Conservation (phyloP, 2,329 filamentous ascomycete species). For the Pseudogymnoascus sp. region DNA sequence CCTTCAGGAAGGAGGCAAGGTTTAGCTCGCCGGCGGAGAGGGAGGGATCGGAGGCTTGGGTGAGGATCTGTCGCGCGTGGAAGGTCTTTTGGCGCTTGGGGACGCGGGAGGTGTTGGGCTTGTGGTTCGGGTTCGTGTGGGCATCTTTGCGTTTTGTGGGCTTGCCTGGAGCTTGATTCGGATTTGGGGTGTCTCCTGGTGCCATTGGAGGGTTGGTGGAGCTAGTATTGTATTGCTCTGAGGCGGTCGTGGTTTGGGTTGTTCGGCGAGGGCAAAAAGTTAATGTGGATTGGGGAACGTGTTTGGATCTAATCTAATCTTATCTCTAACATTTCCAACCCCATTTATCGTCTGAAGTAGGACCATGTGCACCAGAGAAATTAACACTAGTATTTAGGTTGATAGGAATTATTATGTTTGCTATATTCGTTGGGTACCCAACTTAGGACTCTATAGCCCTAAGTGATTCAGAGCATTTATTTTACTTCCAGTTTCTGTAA, state of each 20-base stretch:
- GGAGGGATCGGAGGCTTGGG: conserved; percentile 34
- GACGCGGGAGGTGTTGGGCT: conserved; percentile 17
- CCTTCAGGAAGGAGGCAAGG: conserved; percentile 72
- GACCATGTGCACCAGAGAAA: too few species aligned
- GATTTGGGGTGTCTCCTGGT: not conserved
- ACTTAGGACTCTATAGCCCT: too few species aligned
- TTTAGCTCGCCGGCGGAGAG: conserved; percentile 69
- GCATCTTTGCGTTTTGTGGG: not conserved
- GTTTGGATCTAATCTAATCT: not conserved
- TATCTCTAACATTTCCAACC: not conserved
- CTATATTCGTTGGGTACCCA: too few species aligned
- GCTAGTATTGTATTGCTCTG: not conserved
- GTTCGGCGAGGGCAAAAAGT: not conserved
- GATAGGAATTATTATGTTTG: too few species aligned
- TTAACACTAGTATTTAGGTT: too few species aligned
- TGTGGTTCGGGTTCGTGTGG: not conserved
- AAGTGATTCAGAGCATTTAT: too few species aligned
- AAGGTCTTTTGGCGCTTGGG: conserved; percentile 32
- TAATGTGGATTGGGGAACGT: not conserved
- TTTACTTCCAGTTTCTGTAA: too few species aligned
- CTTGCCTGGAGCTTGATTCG: not conserved
- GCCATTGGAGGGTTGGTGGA: conserved; percentile 1
- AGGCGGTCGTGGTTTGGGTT: not conserved
- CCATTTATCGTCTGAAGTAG: not conserved
- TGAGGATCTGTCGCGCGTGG: conserved; percentile 37